phyloP scores from a whole-genome alignment of 2,329 filamentous ascomycete genomes.

The Talaromyces amestolkiae region DNA sequence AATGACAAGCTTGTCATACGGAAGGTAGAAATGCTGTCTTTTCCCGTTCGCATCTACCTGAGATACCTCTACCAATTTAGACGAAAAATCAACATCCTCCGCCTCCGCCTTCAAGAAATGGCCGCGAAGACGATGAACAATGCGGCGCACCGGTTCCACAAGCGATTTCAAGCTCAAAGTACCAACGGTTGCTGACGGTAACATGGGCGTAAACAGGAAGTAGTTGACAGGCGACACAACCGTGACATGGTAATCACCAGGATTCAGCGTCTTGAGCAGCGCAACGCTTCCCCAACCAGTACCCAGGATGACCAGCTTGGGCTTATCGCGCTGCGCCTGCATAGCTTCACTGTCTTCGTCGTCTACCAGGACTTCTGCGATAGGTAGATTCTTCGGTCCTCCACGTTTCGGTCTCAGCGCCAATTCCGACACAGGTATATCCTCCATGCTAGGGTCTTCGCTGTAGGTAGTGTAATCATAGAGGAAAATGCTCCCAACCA shows the following conservation, averaged over 20 bases:
- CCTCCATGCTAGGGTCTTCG: slow-evolving; percentile 62
- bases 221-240: slow-evolving; percentile 94
- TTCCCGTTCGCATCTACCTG: slow-evolving; percentile 69
- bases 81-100: slow-evolving; percentile 85
- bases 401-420: slow-evolving; percentile 78
- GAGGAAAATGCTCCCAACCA: slow-evolving; percentile 80
- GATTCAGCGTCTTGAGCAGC: slow-evolving; percentile 81
- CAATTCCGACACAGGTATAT: slow-evolving; percentile 79
- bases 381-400: slow-evolving; percentile 92
- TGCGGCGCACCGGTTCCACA: slow-evolving; percentile 86
- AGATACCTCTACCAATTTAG: slow-evolving; percentile 84
- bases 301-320: slow-evolving; percentile 85
- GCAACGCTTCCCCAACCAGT: slow-evolving; percentile 95
- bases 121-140: slow-evolving; percentile 72
- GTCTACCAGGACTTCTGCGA: slow-evolving; percentile 82
- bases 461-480: slow-evolving; percentile 93
- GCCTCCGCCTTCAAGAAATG: slow-evolving; percentile 88
- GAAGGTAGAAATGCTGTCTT: slow-evolving; percentile 83
- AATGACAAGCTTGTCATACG: slow-evolving; percentile 94
- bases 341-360: slow-evolving; percentile 77
- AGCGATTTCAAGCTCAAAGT: slow-evolving; percentile 87
- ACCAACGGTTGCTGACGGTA: slow-evolving; percentile 93
- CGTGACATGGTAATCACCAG: slow-evolving; percentile 92
- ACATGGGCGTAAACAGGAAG: slow-evolving; percentile 97
- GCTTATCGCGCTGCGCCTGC: slow-evolving; percentile 75